Evolutionary conservation across 179 eudicot species (phyloP), one percentile per base, ranked within the genome.

Genomic region (Carnegiea gigantea): DNA sequence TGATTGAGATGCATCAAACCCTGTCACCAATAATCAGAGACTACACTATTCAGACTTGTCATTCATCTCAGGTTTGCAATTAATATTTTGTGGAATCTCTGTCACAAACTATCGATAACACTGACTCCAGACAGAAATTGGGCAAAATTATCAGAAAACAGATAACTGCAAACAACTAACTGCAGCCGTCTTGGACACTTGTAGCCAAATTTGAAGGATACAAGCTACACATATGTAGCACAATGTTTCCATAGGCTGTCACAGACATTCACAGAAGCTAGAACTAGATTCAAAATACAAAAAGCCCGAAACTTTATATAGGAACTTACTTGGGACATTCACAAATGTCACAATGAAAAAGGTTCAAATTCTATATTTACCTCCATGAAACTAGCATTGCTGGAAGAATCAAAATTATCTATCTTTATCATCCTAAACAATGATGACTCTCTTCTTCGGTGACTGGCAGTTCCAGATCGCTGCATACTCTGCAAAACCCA

Each of bases 331-430:
- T 17, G n/a, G 33, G 18, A 59, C 11, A 44, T 46, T 65, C 38
- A 71, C 12, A n/a, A 44, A 51, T 40, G 18, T 24, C n/a, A 44
- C n/a, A 78, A 44, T 43, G 62, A 36, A 83, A 75, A 49, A 71
- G 49, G 59, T 54, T 18, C 48, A 18, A 26, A 59, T 38, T 20
- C 46, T 17, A 13, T 51, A 12, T 51, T 51, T 82, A 95, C 99
- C 99, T 95, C 99, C 98, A 95, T 92, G 60, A 91, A 90, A 85
- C 94, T 93, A 38, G 92, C 92, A 83, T 85, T 88, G 89, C 97
- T 92, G 71, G 82, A 81, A 62, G 95, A 89, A 83, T 95, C 99
- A 77, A 89, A 85, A 53, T 86, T 86, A 44, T 86, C 92, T 68
- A 82, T 82, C 77, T 80, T 87, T 21, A 80, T 85, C 87, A 82